Evolutionary conservation across 2,329 filamentous ascomycete species (phyloP).

Genomic region (Arthrobotrys sinensis): DNA sequence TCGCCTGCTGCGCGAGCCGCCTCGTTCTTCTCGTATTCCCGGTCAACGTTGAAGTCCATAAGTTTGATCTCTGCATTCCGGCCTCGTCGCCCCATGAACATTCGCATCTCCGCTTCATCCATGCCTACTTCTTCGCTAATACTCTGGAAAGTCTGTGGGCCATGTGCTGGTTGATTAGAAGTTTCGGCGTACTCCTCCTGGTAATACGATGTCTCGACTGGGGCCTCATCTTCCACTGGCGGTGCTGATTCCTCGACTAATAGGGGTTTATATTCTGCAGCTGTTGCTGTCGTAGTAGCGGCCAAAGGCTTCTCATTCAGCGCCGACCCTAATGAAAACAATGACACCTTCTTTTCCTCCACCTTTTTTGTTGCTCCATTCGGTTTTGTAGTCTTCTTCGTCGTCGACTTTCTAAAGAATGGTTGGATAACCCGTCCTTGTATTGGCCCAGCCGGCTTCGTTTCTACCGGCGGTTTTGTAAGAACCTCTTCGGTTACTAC

Average conservation of each 20-base stretch:
- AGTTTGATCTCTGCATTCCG: slow-evolving; percentile 69
- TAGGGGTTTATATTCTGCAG: slow-evolving; percentile 63
- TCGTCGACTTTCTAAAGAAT: slow-evolving; percentile 45
- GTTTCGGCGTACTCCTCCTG: slow-evolving; percentile 18
- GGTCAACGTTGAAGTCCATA: slow-evolving; percentile 77
- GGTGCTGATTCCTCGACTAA: slow-evolving; percentile 61
- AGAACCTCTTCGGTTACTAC: neutral
- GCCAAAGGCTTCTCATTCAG: slow-evolving; percentile 39
- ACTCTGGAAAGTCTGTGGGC: slow-evolving; percentile 70
- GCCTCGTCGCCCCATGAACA: slow-evolving; percentile 74
- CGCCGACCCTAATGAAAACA: slow-evolving; percentile 56
- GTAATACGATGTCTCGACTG: slow-evolving; percentile 19
- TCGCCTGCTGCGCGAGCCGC: slow-evolving; percentile 72
- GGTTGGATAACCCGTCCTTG: slow-evolving; percentile 53
- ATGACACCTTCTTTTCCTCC: slow-evolving; percentile 53
- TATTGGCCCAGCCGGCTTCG: slow-evolving; percentile 44
- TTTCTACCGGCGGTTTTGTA: slow-evolving; percentile 19
- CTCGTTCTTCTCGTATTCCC: slow-evolving; percentile 77
- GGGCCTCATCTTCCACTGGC: slow-evolving; percentile 25
- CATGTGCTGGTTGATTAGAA: slow-evolving; percentile 1
- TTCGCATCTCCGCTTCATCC: slow-evolving; percentile 74
- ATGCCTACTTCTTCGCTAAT: slow-evolving; percentile 76
- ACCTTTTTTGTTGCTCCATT: neutral
- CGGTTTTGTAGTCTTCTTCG: slow-evolving; percentile 34
- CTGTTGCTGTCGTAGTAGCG: neutral